These are phyloP conservation scores for Vinca minor DNA, from an alignment of 257 asterid genomes.

Conservation along the genomic window DNA sequence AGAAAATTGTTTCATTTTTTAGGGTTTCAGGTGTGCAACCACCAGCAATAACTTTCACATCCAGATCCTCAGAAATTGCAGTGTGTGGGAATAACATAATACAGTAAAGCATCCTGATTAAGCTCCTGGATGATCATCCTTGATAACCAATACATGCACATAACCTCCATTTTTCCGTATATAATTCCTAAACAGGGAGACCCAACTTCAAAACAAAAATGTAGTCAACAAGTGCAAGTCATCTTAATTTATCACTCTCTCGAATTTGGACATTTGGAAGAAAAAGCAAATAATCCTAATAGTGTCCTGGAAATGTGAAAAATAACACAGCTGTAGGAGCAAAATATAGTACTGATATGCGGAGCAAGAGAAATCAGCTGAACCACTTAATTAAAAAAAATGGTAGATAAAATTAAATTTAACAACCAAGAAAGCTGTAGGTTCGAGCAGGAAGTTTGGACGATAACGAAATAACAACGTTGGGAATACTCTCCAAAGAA, in stretches of 20 bases:
- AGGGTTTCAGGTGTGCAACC: conserved; percentile 2
- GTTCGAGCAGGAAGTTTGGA: not conserved
- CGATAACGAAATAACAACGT: not conserved
- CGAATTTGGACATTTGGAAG: not conserved
- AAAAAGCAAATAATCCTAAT: not conserved
- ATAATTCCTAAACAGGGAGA: not conserved
- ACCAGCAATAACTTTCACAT: not conserved
- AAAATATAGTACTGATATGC: not conserved
- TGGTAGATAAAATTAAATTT: not conserved
- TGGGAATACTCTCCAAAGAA: no score
- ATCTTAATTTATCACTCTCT: not conserved
- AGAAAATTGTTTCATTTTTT: not conserved
- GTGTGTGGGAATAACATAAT: not conserved
- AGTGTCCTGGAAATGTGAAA: not conserved
- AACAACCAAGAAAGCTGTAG: not conserved
- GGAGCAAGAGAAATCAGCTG: not conserved
- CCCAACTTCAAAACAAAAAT: no score
- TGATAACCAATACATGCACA: not conserved
- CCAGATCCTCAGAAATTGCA: not conserved
- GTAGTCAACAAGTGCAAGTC: not conserved
- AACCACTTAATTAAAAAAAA: conserved; percentile 3
- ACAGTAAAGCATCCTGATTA: not conserved
- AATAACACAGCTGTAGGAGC: not conserved
- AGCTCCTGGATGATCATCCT: not conserved
- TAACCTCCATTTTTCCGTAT: not conserved